Evolutionary conservation across 176 grass and related monocot species (phyloP), one percentile per base, ranked within the genome.

Genomic region (Eragrostis curvula): DNA sequence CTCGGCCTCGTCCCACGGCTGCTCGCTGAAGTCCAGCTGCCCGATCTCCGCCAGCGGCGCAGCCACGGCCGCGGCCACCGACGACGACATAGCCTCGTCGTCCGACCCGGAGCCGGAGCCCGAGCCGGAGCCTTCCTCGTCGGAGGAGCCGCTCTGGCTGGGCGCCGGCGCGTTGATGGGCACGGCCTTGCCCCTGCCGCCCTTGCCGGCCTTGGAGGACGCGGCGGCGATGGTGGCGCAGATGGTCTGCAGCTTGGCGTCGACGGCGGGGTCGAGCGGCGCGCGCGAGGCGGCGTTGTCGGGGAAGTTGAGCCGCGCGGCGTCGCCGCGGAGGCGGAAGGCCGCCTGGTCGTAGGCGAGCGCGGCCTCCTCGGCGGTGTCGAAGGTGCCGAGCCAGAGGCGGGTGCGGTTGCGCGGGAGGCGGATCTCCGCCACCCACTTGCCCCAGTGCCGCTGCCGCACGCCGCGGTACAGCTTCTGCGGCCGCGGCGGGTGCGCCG

Each of bases 331-430:
- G 43, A 90, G 88, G 25, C 84, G 83, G 79, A 61, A 87, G 3
- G 88, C 84, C 13, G 84, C 84, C 73, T 87, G 80, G 75, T 86
- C 88, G 81, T 88, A 88, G 42, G 69, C 76, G 14, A 84, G 59
- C 57, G 40, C 52, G 3, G 96, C 96, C 79, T 95, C 93, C 91
- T 93, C 96, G 75, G 96, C 93, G 43, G 96, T 92, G 85, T 99
- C 84, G 76, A 93, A 99, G 44, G 96, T 99, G 65, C 96, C 96
- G 2, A 99, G 96, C 96, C 96, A 99, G 40, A 99, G 83, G 6
- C 84, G 76, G 47, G 84, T 89, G 40, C 90, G 90, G 87, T 89
- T 92, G 50, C 83, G 89, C 0, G 94, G 94, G 47, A 97, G 74
- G 0, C 89, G 93, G 71, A 96, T 96, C 90, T 96, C 93, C 0